phyloP scores from a whole-genome alignment of 306 rosid species.

The Oemleria cerasiformis region DNA sequence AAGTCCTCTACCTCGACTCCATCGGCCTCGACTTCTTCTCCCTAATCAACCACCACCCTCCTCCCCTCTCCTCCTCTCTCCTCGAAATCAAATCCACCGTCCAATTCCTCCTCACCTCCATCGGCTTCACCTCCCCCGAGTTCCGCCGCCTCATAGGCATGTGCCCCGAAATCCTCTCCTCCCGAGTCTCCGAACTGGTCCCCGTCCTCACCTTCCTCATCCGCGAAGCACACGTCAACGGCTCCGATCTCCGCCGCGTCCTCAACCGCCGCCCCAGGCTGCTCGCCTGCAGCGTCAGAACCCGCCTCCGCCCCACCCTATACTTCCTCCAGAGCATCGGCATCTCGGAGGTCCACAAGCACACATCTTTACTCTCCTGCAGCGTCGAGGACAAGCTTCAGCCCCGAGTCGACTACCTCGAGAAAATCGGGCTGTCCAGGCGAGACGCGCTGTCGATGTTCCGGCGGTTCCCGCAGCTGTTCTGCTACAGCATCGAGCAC shows the following conservation, averaged over 20 bases:
- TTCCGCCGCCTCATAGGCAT: constrained; percentile 60
- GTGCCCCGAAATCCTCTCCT: constrained; percentile 78
- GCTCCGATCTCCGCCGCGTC: constrained; percentile 49
- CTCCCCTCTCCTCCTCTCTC: constrained; percentile 48
- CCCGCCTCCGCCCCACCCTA: constrained; percentile 81
- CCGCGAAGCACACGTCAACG: constrained; percentile 56
- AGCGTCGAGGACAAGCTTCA: constrained; percentile 75
- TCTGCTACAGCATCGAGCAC: constrained; percentile 61
- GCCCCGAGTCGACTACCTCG: constrained; percentile 69
- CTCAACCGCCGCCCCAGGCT: constrained; percentile 84
- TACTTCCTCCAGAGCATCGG: constrained; percentile 90
- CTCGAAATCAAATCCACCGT: constrained; percentile 58
- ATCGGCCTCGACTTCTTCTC: constrained; percentile 77
- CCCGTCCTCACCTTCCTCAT: constrained; percentile 78
- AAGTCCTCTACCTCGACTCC: constrained; percentile 75
- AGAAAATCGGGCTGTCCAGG: constrained; percentile 63
- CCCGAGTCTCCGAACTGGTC: constrained; percentile 47
- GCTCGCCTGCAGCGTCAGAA: constrained; percentile 58
- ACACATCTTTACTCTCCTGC: constrained; percentile 68
- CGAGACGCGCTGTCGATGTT: constrained; percentile 57
- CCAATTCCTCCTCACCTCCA: constrained; percentile 49
- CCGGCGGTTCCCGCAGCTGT: constrained; percentile 76
- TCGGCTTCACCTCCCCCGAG: constrained; percentile 57
- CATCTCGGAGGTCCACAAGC: constrained; percentile 57
- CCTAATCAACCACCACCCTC: constrained; percentile 62